These are phyloP conservation scores for Pelargonium australe DNA, from an alignment of 441 rosid species.

Conservation along the genomic window DNA sequence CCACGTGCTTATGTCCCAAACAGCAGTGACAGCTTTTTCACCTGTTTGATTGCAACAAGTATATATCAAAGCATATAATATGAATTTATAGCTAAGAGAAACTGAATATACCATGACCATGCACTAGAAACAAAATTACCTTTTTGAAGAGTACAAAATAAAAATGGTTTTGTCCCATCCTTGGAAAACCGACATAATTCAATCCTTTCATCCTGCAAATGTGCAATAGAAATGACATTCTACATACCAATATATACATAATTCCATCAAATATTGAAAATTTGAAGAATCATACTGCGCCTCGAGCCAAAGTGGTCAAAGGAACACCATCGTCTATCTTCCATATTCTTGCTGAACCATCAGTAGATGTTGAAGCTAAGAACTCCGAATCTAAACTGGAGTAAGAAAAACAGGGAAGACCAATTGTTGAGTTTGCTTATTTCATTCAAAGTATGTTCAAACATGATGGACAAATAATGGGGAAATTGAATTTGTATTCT, in stretches of 20 bases:
- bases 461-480: not conserved
- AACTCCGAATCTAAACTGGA: constrained; percentile 86
- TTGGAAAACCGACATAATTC: constrained; percentile 82
- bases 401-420: constrained; percentile 19
- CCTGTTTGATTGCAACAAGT: constrained; percentile 41
- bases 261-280: constrained; percentile 1
- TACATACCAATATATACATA: constrained; percentile 2
- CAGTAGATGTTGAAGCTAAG: constrained; percentile 78
- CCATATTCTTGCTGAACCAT: constrained; percentile 98
- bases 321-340: constrained; percentile 79
- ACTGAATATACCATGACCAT: not conserved
- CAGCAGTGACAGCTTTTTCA: constrained; percentile 58
- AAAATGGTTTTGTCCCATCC: constrained; percentile 91
- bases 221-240: constrained; percentile 6
- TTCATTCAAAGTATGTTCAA: not conserved
- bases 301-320: constrained; percentile 59
- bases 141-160: constrained; percentile 73
- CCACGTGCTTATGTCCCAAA: constrained; percentile 90
- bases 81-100: not conserved
- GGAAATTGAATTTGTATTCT: not conserved
- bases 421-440: not conserved
- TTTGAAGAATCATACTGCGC: constrained; percentile 40
- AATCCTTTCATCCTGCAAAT: constrained; percentile 68
- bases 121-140: constrained; percentile 31
- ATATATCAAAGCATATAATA: constrained; percentile 11